Percentiles rank a stretch among this genome's conserved stretches.
phyloP scores from a whole-genome alignment of 768 basidiomycete genomes.

The Russula foetens region DNA sequence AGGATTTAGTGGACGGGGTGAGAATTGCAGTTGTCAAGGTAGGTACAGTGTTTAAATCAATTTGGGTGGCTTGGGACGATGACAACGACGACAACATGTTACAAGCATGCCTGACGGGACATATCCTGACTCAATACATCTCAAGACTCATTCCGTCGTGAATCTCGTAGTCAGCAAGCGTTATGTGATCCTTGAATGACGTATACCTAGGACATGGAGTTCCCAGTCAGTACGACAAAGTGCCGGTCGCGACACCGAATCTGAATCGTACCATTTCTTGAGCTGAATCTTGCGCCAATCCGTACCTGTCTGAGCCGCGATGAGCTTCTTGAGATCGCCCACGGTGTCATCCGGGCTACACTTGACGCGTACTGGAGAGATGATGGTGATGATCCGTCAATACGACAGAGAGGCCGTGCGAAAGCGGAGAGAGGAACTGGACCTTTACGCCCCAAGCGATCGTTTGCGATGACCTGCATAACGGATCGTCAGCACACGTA shows the following conservation, averaged over 20 bases:
- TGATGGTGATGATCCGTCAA: neutral
- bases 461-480: conserved; percentile 83
- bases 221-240: neutral
- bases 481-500: conserved; percentile 9
- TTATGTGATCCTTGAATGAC: conserved; percentile 94
- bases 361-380: conserved; percentile 76
- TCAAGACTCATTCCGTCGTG: conserved; percentile 90
- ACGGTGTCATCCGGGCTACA: conserved; percentile 95
- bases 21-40: too few species aligned
- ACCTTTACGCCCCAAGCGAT: conserved; percentile 94
- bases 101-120: neutral
- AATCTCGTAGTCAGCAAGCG: conserved; percentile 87
- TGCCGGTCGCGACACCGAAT: neutral
- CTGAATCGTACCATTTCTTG: conserved; percentile 81
- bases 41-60: neutral
- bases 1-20: too few species aligned
- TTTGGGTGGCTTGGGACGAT: neutral
- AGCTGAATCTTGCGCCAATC: conserved; percentile 77
- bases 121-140: conserved; percentile 54
- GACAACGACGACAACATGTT: neutral
- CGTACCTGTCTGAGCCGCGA: conserved; percentile 94
- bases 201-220: conserved; percentile 57
- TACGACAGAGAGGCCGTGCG: neutral
- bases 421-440: conserved; percentile 15
- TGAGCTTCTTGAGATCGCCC: conserved; percentile 94